A percentile compares a stretch with the other conserved stretches of the same genome.
Evolutionary conservation across 345 rosid species (phyloP).

Genomic region (Populus tremula): DNA sequence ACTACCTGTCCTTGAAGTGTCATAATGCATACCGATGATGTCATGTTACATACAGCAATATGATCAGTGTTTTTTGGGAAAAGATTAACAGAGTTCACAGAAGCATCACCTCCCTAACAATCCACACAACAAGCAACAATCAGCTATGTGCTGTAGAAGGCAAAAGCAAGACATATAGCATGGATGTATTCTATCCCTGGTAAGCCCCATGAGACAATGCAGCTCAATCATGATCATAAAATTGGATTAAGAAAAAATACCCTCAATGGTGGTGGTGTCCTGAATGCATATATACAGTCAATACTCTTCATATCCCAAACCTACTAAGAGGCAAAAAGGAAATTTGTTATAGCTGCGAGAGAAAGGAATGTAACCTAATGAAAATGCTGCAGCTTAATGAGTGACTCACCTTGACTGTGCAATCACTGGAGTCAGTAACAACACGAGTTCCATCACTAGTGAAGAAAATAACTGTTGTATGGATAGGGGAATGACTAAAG

Average conservation of each 20-base stretch:
- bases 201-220: slow-evolving; percentile 8
- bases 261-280: slow-evolving; percentile 94
- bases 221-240: slow-evolving; percentile 1
- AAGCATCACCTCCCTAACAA: slow-evolving; percentile 87
- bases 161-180: not conserved
- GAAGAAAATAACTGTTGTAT: slow-evolving; percentile 24
- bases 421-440: slow-evolving; percentile 90
- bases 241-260: slow-evolving; percentile 35
- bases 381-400: not conserved
- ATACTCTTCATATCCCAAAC: slow-evolving; percentile 96
- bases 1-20: slow-evolving; percentile 97
- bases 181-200: not conserved
- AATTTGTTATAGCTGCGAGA: slow-evolving; percentile 3
- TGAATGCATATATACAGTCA: slow-evolving; percentile 89
- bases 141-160: not conserved
- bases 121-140: slow-evolving; percentile 17
- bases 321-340: slow-evolving; percentile 29
- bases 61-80: slow-evolving; percentile 87
- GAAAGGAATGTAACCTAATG: not conserved
- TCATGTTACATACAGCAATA: slow-evolving; percentile 87
- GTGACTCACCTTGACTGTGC: slow-evolving; percentile 67
- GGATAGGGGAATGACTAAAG: not conserved
- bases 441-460: slow-evolving; percentile 84
- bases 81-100: slow-evolving; percentile 95
- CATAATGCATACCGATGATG: slow-evolving; percentile 87